phyloP scores from a whole-genome alignment of 2,329 filamentous ascomycete species.

The Colletotrichum higginsianum region DNA sequence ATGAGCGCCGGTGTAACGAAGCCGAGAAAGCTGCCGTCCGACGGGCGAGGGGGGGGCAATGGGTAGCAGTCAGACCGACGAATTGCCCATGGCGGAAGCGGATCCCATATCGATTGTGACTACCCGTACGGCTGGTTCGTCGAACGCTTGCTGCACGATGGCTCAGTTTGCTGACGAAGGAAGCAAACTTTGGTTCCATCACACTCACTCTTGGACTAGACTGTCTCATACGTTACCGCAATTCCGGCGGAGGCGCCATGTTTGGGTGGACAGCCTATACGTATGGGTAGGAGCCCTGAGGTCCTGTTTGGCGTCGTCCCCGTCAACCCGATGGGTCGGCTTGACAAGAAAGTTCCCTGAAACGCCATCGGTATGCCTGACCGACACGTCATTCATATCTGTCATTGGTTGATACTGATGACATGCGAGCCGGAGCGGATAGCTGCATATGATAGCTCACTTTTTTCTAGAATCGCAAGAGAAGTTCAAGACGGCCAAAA shows the following conservation, averaged over 20 bases:
- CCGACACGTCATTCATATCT: constrained; percentile 7
- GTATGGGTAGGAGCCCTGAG: neutral
- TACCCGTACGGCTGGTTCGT: neutral
- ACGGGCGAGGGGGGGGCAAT: neutral
- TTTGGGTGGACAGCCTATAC: neutral
- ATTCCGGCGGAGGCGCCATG: neutral
- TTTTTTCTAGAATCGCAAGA: neutral
- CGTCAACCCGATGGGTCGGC: neutral
- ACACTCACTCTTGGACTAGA: neutral
- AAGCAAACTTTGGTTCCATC: neutral
- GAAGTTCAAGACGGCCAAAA: neutral
- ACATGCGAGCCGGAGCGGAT: constrained; percentile 9
- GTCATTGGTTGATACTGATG: neutral
- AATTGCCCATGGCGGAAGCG: neutral
- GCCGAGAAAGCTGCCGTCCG: neutral
- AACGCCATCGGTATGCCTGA: neutral
- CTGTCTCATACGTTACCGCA: neutral
- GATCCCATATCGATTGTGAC: constrained; percentile 5
- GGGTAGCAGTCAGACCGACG: neutral
- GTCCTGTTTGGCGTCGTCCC: neutral
- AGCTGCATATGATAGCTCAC: constrained; percentile 31
- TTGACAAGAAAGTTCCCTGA: neutral
- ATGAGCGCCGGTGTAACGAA: constrained; percentile 11
- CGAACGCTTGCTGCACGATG: neutral
- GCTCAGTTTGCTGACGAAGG: neutral